These are phyloP conservation scores for Thelephora ganbajun DNA, from an alignment of 768 basidiomycete species.

Conservation along the genomic window DNA sequence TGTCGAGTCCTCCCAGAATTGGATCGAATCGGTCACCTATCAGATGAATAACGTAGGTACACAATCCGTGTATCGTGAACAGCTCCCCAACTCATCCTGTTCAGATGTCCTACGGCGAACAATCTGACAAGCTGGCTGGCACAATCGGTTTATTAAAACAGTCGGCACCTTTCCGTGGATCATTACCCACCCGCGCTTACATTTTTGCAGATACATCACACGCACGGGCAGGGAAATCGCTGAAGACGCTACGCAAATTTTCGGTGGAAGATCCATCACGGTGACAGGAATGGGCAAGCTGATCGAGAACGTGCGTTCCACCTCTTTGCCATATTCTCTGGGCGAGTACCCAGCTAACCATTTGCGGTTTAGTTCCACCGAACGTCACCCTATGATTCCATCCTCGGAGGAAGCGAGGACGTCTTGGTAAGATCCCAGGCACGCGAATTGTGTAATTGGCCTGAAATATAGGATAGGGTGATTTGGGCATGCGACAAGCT, in stretches of 20 bases:
- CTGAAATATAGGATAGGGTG: slow-evolving; percentile 21
- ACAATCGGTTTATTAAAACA: slow-evolving; percentile 83
- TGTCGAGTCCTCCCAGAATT: slow-evolving; percentile 73
- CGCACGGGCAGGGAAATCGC: slow-evolving; percentile 53
- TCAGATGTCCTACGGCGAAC: slow-evolving; percentile 79
- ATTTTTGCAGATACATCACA: slow-evolving; percentile 43
- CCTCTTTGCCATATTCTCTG: not conserved
- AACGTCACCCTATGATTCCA: slow-evolving; percentile 74
- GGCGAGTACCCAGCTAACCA: too few species aligned
- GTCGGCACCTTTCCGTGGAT: slow-evolving; percentile 24
- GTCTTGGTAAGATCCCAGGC: slow-evolving; percentile 23
- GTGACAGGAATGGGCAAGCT: slow-evolving; percentile 76
- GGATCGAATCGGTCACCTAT: slow-evolving; percentile 81
- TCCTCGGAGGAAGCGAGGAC: slow-evolving; percentile 70
- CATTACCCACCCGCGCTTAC: slow-evolving; percentile 3
- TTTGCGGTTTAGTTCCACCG: slow-evolving; percentile 49
- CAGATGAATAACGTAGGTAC: slow-evolving; percentile 77
- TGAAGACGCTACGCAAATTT: slow-evolving; percentile 69
- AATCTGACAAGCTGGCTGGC: slow-evolving; percentile 77
- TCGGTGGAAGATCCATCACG: slow-evolving; percentile 83
- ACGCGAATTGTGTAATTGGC: not conserved
- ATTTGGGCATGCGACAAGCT: slow-evolving; percentile 62
- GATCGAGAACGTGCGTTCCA: slow-evolving; percentile 56
- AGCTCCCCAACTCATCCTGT: slow-evolving; percentile 1
- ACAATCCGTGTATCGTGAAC: slow-evolving; percentile 2